Evolutionary conservation across 768 basidiomycete genomes (phyloP).

Genomic region (Tephrocybe rancida): DNA sequence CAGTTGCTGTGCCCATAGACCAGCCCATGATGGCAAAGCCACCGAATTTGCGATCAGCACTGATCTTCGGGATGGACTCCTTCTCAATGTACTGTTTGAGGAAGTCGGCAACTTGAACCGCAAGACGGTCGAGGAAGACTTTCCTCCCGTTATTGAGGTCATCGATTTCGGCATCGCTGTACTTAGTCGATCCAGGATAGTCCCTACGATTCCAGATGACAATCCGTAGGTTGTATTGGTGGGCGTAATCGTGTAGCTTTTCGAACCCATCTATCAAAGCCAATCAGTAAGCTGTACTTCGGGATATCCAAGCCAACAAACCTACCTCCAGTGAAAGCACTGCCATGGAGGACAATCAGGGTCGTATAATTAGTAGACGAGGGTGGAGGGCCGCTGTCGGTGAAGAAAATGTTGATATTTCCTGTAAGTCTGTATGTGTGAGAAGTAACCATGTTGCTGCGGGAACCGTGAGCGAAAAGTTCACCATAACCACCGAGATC

Average conservation of each 20-base stretch:
- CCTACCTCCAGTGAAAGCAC: constrained; percentile 34
- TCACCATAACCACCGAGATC: too few species aligned
- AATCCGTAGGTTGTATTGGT: constrained; percentile 26
- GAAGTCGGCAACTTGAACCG: constrained; percentile 27
- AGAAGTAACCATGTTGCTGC: constrained; percentile 5
- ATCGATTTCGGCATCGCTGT: constrained; percentile 33
- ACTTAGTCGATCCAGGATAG: constrained; percentile 35
- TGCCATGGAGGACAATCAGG: constrained; percentile 35
- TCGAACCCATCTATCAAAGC: constrained; percentile 14
- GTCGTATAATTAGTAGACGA: constrained; percentile 35
- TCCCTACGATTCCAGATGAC: constrained; percentile 33
- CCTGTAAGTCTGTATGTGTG: constrained; percentile 22
- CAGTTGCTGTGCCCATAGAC: constrained; percentile 35
- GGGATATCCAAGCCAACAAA: constrained; percentile 1
- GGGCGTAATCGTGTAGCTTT: constrained; percentile 22
- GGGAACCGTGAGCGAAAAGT: too few species aligned
- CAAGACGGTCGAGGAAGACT: constrained; percentile 28
- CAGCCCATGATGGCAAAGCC: constrained; percentile 42
- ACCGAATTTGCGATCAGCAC: constrained; percentile 26
- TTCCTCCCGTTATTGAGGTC: constrained; percentile 26
- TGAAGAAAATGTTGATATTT: constrained; percentile 30
- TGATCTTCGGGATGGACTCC: constrained; percentile 27
- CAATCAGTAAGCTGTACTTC: neutral
- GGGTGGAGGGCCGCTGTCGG: constrained; percentile 34
- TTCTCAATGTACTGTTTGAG: constrained; percentile 28